phyloP scores from a whole-genome alignment of 2,329 filamentous ascomycete species.

The Cladorrhinum sp. region DNA sequence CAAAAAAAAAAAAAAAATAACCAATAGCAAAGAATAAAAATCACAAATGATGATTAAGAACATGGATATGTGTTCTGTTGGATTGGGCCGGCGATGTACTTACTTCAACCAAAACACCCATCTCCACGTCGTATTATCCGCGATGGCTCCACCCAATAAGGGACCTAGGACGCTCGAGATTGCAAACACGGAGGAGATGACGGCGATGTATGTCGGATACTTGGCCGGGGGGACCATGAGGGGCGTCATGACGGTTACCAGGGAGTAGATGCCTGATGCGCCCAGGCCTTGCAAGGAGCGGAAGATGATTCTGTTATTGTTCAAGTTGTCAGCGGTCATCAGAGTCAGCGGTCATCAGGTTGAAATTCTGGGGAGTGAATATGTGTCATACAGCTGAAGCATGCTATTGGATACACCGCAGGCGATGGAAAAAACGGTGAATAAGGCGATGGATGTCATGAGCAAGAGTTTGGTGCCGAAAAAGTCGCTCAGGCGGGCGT shows the following conservation, averaged over 20 bases:
- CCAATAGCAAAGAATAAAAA: too few species aligned
- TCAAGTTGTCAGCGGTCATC: too few species aligned
- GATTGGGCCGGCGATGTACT: constrained; percentile 13
- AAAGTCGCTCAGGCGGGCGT: constrained; percentile 46
- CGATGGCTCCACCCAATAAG: constrained; percentile 43
- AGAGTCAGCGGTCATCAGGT: too few species aligned
- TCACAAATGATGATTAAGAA: too few species aligned
- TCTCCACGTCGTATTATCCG: constrained; percentile 39
- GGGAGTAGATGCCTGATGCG: constrained; percentile 45
- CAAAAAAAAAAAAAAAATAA: too few species aligned
- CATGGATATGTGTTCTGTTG: too few species aligned
- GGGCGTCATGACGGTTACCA: constrained; percentile 38
- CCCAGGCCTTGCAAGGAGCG: constrained; percentile 44
- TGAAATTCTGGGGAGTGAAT: too few species aligned
- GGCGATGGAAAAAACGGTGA: constrained; percentile 39
- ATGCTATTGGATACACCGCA: constrained; percentile 36
- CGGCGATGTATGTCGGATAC: constrained; percentile 33
- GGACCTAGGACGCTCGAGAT: constrained; percentile 42
- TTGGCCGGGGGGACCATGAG: constrained; percentile 36
- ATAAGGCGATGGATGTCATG: constrained; percentile 34
- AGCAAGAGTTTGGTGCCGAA: constrained; percentile 41
- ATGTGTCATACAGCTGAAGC: constrained; percentile 31
- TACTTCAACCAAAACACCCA: constrained; percentile 49
- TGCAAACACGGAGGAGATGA: constrained; percentile 39
- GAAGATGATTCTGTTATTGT: constrained; percentile 26